Evolutionary conservation across 805 yeast genomes (phyloP), one percentile per base, ranked within the genome.

Genomic region (Saccharomyces eubayanus): DNA sequence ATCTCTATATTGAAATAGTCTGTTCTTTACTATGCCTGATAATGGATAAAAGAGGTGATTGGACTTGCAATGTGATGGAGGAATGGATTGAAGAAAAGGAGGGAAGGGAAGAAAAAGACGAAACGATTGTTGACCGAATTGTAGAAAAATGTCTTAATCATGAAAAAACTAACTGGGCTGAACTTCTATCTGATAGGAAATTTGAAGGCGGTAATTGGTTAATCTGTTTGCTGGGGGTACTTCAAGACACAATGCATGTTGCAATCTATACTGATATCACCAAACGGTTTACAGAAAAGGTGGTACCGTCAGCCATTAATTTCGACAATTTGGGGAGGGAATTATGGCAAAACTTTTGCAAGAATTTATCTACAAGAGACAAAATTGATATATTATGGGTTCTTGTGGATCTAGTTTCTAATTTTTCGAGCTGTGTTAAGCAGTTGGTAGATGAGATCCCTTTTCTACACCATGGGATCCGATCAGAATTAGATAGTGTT

Each of bases 141-240:
- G 68, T 71, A 16, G 68, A 72, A 51, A 68, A 68, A 50, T 60
- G 69, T 51, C 48, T 85, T 60, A 79, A 82, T 54, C 78, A 81
- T 66, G 73, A 83, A 53, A 81, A 82, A 41, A 71, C 73, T 0
- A 68, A 82, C 9, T 92, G 97, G 97, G 80, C 82, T 56, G 94
- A 86, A 21, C 74, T 94, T 40, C 74, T 91, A 28, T 77, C 83
- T 20, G 82, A 79, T 51, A 79, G 96, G 51, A 78, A 79, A 55
- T 94, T 87, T 68, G 80, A 78, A 59, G 89, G 88, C 62, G 97
- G 97, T 2, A 82, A 82, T 51, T 91, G 97, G 96, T 84, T 88
- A 61, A 77, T 85, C 43, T 78, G 86, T 43, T 67, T 91, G 45
- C 67, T 89, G 49, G 96, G 96, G 16, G 74, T 89, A 1, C 73